Evolutionary conservation across 371 early-diverging fungal species (phyloP).

Genomic region (Amoeboaphelidium protococcarum): DNA sequence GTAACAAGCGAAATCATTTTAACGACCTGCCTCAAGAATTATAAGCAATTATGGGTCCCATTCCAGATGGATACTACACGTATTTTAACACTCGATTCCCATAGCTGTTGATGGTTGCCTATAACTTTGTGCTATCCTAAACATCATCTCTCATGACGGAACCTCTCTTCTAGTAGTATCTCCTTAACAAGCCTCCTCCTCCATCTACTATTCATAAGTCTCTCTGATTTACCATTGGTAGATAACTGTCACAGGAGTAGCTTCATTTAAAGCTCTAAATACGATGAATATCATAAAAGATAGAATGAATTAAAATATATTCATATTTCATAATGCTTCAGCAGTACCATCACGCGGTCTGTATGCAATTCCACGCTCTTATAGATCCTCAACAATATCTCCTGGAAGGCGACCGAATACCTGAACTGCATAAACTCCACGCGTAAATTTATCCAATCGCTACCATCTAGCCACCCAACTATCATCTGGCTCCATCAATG

Average conservation of each 20-base stretch:
- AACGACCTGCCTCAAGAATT: slow-evolving; percentile 58
- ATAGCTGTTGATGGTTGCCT: slow-evolving; percentile 41
- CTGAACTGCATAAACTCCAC: slow-evolving; percentile 70
- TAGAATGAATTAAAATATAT: too few relatives aligned
- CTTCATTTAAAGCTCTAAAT: too few relatives aligned
- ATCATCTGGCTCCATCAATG: slow-evolving; percentile 4
- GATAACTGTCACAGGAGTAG: too few relatives aligned
- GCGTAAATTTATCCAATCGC: slow-evolving; percentile 44
- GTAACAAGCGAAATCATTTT: slow-evolving; percentile 94
- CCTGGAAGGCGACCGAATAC: slow-evolving; percentile 70
- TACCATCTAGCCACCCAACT: slow-evolving; percentile 80
- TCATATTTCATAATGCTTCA: too few relatives aligned
- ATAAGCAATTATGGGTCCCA: slow-evolving; percentile 44
- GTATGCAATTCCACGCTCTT: slow-evolving; percentile 31
- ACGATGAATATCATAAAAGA: too few relatives aligned
- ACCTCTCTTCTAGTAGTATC: too few relatives aligned
- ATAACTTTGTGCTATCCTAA: too few relatives aligned
- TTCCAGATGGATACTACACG: slow-evolving; percentile 57
- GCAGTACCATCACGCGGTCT: neutral
- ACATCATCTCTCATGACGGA: too few relatives aligned
- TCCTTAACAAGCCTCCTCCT: too few relatives aligned
- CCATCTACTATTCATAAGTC: too few relatives aligned
- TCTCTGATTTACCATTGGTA: too few relatives aligned
- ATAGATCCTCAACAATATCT: slow-evolving; percentile 49
- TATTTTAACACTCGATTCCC: slow-evolving; percentile 82